Evolutionary conservation across 2,329 filamentous ascomycete species (phyloP).

Genomic region (Ceratocystis cacaofunesta): DNA sequence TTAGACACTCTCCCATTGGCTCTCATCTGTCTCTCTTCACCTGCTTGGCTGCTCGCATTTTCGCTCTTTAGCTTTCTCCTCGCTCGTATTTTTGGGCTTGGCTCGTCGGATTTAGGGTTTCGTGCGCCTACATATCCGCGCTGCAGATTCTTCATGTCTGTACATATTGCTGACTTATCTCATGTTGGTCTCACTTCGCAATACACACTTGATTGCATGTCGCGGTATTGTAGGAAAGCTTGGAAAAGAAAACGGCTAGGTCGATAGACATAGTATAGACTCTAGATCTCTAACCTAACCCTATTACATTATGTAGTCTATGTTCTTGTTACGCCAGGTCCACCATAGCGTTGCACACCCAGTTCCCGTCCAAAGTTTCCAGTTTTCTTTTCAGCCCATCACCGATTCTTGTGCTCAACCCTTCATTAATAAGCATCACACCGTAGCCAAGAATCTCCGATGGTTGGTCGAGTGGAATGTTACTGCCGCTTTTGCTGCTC

Average conservation of each 20-base stretch:
- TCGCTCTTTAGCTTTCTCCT: background rate
- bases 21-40: background rate
- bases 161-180: background rate
- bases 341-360: slow-evolving; percentile 24
- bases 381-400: slow-evolving; percentile 35
- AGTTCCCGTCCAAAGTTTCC: slow-evolving; percentile 26
- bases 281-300: background rate
- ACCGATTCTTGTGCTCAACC: slow-evolving; percentile 29
- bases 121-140: background rate
- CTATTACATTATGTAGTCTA: background rate
- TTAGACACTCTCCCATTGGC: background rate
- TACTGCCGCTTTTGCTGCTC: slow-evolving; percentile 24
- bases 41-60: background rate
- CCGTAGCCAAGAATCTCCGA: slow-evolving; percentile 29
- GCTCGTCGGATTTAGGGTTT: background rate
- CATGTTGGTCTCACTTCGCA: background rate
- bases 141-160: background rate
- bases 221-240: no score
- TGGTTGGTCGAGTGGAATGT: slow-evolving; percentile 27
- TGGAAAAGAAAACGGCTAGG: no score
- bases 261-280: no score
- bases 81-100: background rate
- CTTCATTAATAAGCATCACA: slow-evolving; percentile 27
- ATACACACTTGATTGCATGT: no score
- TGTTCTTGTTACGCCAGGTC: background rate